Conservation (phyloP, 2,329 filamentous ascomycete genomes). For the Fusarium virguliforme region DNA sequence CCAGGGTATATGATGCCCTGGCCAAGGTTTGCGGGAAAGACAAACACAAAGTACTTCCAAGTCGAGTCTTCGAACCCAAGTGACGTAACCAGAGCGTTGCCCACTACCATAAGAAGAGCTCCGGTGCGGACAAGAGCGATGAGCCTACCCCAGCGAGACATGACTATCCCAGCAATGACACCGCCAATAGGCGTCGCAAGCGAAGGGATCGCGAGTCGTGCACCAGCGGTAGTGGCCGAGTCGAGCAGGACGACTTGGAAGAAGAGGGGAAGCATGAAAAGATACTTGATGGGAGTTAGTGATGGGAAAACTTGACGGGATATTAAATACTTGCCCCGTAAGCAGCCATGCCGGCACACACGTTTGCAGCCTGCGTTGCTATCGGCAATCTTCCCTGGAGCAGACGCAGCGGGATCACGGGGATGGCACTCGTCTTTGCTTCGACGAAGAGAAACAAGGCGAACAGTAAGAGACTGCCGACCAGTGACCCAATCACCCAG, state of each 20-base stretch:
- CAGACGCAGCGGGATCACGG: conserved; percentile 71
- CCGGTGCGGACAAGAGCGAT: conserved; percentile 68
- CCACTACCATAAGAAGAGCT: conserved; percentile 67
- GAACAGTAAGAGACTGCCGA: conserved; percentile 62
- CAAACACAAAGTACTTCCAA: conserved; percentile 71
- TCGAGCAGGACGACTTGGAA: conserved; percentile 78
- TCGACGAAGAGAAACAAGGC: conserved; percentile 65
- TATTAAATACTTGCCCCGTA: conserved; percentile 69
- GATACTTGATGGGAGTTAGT: conserved; percentile 61
- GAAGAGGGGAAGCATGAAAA: conserved; percentile 80
- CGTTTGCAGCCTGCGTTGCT: conserved; percentile 71
- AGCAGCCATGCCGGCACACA: conserved; percentile 73
- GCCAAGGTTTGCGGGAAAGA: conserved; percentile 72
- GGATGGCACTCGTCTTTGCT: conserved; percentile 65
- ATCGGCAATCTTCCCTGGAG: conserved; percentile 70
- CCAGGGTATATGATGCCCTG: conserved; percentile 73
- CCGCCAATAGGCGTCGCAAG: conserved; percentile 72
- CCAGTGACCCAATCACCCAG: conserved; percentile 63
- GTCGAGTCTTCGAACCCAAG: conserved; percentile 66
- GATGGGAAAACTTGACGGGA: background rate
- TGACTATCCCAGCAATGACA: conserved; percentile 70
- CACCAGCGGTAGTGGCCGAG: conserved; percentile 75
- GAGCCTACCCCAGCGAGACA: conserved; percentile 70
- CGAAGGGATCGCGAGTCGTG: conserved; percentile 75
- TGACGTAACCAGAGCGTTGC: conserved; percentile 67